Conservation (phyloP, 768 basidiomycete genomes). For the Psilocybe cyanescens region DNA sequence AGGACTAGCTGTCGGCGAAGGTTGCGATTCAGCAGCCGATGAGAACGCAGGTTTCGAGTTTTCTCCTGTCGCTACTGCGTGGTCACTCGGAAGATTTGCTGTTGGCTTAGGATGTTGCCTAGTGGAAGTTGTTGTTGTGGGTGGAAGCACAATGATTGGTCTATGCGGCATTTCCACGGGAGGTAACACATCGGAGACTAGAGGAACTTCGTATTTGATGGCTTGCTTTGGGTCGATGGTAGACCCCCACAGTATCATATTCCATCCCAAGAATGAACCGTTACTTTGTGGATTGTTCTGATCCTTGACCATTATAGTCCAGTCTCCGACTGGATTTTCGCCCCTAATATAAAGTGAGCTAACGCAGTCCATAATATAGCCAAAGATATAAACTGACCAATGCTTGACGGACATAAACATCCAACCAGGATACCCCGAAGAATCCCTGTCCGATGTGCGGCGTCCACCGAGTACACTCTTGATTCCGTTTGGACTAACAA, state of each 20-base stretch:
- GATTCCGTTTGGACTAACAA: slow-evolving; percentile 84
- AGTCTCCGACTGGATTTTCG: slow-evolving; percentile 87
- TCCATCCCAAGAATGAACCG: slow-evolving; percentile 87
- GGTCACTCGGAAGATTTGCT: slow-evolving; percentile 83
- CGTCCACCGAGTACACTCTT: slow-evolving; percentile 81
- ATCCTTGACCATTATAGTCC: slow-evolving; percentile 89
- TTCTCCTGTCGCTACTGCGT: slow-evolving; percentile 80
- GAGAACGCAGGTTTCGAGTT: slow-evolving; percentile 76
- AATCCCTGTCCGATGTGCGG: slow-evolving; percentile 65
- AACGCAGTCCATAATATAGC: slow-evolving; percentile 9
- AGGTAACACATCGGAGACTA: slow-evolving; percentile 52
- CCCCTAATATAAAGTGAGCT: slow-evolving; percentile 60
- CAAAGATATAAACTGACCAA: slow-evolving; percentile 61
- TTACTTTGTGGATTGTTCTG: slow-evolving; percentile 57
- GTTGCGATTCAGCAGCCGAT: slow-evolving; percentile 27
- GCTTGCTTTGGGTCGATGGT: slow-evolving; percentile 73
- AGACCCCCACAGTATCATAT: slow-evolving; percentile 91
- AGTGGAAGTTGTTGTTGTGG: slow-evolving; percentile 38
- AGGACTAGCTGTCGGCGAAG: slow-evolving; percentile 28
- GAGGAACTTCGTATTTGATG: slow-evolving; percentile 62
- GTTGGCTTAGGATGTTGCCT: slow-evolving; percentile 86
- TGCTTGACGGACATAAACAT: slow-evolving; percentile 99
- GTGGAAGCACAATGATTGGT: slow-evolving; percentile 34
- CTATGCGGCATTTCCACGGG: slow-evolving; percentile 41
- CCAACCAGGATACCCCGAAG: slow-evolving; percentile 89